Evolutionary conservation across 768 basidiomycete species (phyloP).

Genomic region (Leccinum boreale): DNA sequence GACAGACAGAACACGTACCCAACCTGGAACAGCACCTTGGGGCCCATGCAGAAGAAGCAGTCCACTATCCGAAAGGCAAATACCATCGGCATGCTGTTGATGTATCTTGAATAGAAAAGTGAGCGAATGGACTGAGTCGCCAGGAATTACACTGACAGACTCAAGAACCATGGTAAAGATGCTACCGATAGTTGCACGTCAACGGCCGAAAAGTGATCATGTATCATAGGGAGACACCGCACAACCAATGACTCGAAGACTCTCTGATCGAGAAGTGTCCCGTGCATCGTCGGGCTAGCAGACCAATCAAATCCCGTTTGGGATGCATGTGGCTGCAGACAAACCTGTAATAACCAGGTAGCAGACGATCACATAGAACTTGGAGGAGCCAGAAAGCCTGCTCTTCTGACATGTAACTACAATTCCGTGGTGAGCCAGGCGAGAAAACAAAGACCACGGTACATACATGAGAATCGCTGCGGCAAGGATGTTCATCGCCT

Average conservation of each 20-base stretch:
- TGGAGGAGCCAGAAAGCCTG: constrained; percentile 97
- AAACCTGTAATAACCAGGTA: constrained; percentile 97
- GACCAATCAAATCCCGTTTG: constrained; percentile 3
- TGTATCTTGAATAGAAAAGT: constrained; percentile 49
- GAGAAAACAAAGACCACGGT: not conserved
- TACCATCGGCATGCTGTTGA: constrained; percentile 95
- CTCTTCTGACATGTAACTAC: constrained; percentile 97
- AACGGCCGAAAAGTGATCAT: constrained; percentile 85
- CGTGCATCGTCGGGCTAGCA: constrained; percentile 92
- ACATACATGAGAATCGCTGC: constrained; percentile 90
- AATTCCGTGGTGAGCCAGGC: constrained; percentile 6
- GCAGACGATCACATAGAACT: constrained; percentile 88
- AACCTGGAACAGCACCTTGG: constrained; percentile 97
- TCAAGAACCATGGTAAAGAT: constrained; percentile 97
- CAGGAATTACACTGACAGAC: constrained; percentile 62
- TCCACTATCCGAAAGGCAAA: constrained; percentile 98
- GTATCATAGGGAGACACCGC: constrained; percentile 86
- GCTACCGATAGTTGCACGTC: constrained; percentile 98
- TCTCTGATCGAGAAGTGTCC: constrained; percentile 95
- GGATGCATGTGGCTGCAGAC: constrained; percentile 14
- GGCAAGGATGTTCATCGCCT: constrained; percentile 98
- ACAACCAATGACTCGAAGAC: constrained; percentile 95
- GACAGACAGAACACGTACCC: constrained; percentile 50
- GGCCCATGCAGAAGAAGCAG: constrained; percentile 98
- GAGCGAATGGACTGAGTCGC: not conserved